Evolutionary conservation across 805 yeast species (phyloP), one percentile per base, ranked within the genome.

Genomic region (Ogataea corticis): DNA sequence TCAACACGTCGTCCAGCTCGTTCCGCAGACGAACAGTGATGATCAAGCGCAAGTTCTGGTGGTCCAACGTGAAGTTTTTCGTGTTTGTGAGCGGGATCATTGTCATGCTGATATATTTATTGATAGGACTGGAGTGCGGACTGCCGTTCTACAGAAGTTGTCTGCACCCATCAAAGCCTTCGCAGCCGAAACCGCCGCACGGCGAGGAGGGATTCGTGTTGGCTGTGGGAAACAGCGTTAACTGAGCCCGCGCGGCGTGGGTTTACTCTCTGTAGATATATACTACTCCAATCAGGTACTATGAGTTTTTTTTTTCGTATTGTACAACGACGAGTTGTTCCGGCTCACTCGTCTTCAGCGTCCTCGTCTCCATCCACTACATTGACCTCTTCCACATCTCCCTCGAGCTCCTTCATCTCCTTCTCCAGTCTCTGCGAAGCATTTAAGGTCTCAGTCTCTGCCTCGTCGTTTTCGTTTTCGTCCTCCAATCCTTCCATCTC

Each of bases 11-110:
- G 29, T 79, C 94, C 7, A 76, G 72, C 66, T 75, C 83, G 21
- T 88, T 88, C 62, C 81, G 87, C 53, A 79, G 83, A 51, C 75
- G 80, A 48, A 84, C 96, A 1, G 78, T 75, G 18, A 71, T 75
- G 42, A 75, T 87, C 29, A 80, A 79, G 54, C 70, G 87, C 31
- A 75, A 73, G 48, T 73, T 87, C 77, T 85, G 95, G 91, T 76
- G 84, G 76, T 72, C 77, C 40, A 82, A 77, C 45, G 66, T 76
- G 44, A 77, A 69, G 49, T 73, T 77, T 48, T 61, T 71, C 49
- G 58, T 67, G 1, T 41, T 69, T 4, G 41, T 62, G n/a, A 42
- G 55, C 1, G 7, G 56, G 1, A 40, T 66, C n/a, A 36, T 56
- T 1, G 16, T 64, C 2, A 27, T 76, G 9, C 38, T 76, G 12